Evolutionary conservation across 495 filamentous ascomycete genomes (phyloP), one percentile per base, ranked within the genome.

Genomic region (Penicillium verhagenii): DNA sequence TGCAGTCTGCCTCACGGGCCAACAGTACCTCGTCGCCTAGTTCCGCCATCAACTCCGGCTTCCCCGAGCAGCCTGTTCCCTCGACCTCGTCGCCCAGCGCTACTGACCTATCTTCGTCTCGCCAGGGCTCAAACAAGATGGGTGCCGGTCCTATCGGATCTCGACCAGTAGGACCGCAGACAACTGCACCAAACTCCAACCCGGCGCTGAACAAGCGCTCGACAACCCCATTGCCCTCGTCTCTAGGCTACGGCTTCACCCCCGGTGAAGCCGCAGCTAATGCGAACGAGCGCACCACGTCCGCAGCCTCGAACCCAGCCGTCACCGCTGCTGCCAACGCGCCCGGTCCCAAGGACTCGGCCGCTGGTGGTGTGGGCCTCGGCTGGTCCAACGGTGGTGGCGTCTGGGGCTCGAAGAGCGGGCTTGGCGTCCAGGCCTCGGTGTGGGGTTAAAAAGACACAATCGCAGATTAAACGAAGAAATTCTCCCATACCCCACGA

Each of bases 21-120:
- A 95, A 94, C 73, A 96, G 89, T 78, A 92, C 88, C 57, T 86
- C 92, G 29, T 97, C 87, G 61, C 94, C 80, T 61, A 73, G 68
- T 64, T 72, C 76, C 25, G 89, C 83, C 50, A 87, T 78, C 52
- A 91, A 80, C 69, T 86, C 78, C 60, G 81, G 77, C 69, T 75
- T 75, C 52, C 57, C 79, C 24, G 91, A 92, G 64, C 90, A 92
- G 75, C 82, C 88, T 31, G 90, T 80, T 70, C 96, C 92, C 21
- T 96, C 92, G 49, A 89, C 85, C 57, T 96, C 94, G 1, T 96
- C 93, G 5, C 92, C 94, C 7, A 85, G 87, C 59, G 89, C 85
- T n/a, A 87, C 89, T 57, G 91, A 86, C n/a, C 95, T 91, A 6
- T 90, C 92, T 11, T 90, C 91, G 42, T 68, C 74, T 19, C 85